Evolutionary conservation across 345 rosid genomes (phyloP).

Genomic region (Ceriops zippeliana): DNA sequence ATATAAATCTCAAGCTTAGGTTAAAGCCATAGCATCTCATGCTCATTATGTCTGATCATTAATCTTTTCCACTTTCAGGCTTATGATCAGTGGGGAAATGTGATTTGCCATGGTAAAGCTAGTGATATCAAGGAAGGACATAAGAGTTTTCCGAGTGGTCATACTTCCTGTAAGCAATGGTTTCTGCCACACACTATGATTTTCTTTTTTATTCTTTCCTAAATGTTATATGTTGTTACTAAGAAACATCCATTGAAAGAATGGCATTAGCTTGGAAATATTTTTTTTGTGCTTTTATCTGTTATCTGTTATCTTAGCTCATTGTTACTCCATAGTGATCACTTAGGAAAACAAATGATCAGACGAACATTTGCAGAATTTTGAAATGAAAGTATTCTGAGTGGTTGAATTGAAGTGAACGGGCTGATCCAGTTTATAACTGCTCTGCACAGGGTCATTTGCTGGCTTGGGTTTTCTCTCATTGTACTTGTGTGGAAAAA

Average conservation of each 20-base stretch:
- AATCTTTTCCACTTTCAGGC: constrained; percentile 21
- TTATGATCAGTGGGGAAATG: constrained; percentile 55
- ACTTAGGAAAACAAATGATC: too few relatives aligned
- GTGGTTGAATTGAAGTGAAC: background rate
- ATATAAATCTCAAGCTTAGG: too few relatives aligned
- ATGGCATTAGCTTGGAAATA: too few relatives aligned
- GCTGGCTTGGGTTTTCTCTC: constrained; percentile 77
- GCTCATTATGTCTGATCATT: background rate
- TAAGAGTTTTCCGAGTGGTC: constrained; percentile 90
- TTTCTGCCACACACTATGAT: background rate
- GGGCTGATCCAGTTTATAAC: constrained; percentile 2
- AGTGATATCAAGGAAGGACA: constrained; percentile 73
- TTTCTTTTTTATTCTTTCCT: background rate
- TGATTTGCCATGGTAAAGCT: constrained; percentile 59
- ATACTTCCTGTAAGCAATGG: constrained; percentile 55
- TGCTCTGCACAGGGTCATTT: constrained; percentile 65
- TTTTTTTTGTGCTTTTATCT: too few relatives aligned
- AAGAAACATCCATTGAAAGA: too few relatives aligned
- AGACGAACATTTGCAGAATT: too few relatives aligned
- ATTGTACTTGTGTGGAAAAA: constrained; percentile 67
- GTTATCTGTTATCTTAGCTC: too few relatives aligned
- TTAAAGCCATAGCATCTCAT: too few relatives aligned
- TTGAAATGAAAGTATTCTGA: too few relatives aligned
- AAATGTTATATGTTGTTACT: too few relatives aligned
- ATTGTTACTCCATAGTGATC: too few relatives aligned